Evolutionary conservation across 2,329 filamentous ascomycete species (phyloP).

Genomic region (Sporothrix euskadiensis): DNA sequence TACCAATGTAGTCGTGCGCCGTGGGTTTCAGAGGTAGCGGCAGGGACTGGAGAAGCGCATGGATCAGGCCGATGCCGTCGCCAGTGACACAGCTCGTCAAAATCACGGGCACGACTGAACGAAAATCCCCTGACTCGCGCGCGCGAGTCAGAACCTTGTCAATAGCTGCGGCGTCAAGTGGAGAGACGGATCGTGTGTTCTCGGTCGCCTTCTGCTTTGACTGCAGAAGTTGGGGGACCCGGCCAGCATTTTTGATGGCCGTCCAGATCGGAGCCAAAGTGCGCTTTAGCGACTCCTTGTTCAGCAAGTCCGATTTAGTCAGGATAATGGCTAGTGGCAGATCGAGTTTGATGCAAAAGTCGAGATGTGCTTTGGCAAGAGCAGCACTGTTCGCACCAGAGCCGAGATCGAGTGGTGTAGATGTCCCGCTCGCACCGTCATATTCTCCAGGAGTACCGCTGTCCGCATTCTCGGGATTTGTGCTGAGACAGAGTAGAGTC

Average conservation of each 20-base stretch:
- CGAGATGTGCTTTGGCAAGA: conserved; percentile 75
- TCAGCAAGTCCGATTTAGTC: conserved; percentile 81
- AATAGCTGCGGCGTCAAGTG: conserved; percentile 59
- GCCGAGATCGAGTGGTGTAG: conserved; percentile 48
- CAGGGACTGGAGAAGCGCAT: conserved; percentile 75
- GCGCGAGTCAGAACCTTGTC: conserved; percentile 57
- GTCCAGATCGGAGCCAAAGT: conserved; percentile 74
- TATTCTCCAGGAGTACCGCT: neutral
- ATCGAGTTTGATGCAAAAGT: conserved; percentile 78
- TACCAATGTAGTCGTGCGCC: conserved; percentile 56
- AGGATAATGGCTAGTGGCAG: conserved; percentile 79
- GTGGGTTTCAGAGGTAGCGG: conserved; percentile 64
- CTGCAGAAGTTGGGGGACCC: conserved; percentile 72
- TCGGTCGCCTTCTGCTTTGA: conserved; percentile 46
- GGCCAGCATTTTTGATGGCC: conserved; percentile 71
- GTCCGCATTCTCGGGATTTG: conserved; percentile 70
- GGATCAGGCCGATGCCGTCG: conserved; percentile 75
- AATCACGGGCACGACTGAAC: conserved; percentile 73
- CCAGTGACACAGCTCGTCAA: conserved; percentile 86
- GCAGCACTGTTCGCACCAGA: conserved; percentile 44
- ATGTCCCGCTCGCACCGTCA: conserved; percentile 62
- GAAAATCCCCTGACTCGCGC: conserved; percentile 44
- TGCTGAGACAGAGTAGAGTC: conserved; percentile 74
- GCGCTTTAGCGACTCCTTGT: conserved; percentile 66
- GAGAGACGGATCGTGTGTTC: conserved; percentile 59